Base-by-base conservation (phyloP, 2,329 filamentous ascomycete species). In the Beauveria varroae region DNA sequence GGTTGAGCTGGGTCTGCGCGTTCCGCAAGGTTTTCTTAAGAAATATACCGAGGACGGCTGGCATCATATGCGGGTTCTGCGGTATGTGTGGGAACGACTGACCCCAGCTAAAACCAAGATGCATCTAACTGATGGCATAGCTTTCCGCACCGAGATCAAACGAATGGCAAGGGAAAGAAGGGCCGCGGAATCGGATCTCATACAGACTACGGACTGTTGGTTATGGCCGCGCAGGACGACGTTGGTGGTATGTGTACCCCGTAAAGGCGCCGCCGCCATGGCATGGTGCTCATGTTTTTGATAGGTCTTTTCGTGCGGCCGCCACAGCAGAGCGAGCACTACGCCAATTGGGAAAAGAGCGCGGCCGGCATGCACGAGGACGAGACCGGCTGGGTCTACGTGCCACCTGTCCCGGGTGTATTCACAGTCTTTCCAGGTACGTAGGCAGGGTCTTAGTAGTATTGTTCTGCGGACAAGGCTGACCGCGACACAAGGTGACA, bases 181-280 rank as follows among this genome's bases (percentile, higher is more conserved):
- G 79, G 78, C 3, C 78, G 79, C 9, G 79, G 79, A 3, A 81
- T 81, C 43, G 79, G 79, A 14, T 79, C 78, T 2, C 79, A 81
- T 56, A 81, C 79, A 7, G 79, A 81, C 62, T 81, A 81, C 55
- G 79, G 79, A 0, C 68, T 81, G n/a, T 70, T 81, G 8, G 79
- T 82, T 40, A 78, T 82, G 57, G 77, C 78, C 3, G 74, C 76
- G 0, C 78, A 81, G 62, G 78, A 81, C 61, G 73, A 79, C 20
- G 78, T 81, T 55, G 79, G 79, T 50, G 79, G 79, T 70, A 64
- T 64, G 70, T 50, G 16, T 8, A 12, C 7, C 20, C 43, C 14
- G 6, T 2, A 46, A 5, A 41, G 14, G 24, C 12, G 16, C 24
- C 18, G 44, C 20, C 12, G 16, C 14, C 34, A 9, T 22, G 24